These are phyloP conservation scores for Diophrys appendiculata DNA, from an alignment of 73 alveolate species.

Conservation along the genomic window DNA sequence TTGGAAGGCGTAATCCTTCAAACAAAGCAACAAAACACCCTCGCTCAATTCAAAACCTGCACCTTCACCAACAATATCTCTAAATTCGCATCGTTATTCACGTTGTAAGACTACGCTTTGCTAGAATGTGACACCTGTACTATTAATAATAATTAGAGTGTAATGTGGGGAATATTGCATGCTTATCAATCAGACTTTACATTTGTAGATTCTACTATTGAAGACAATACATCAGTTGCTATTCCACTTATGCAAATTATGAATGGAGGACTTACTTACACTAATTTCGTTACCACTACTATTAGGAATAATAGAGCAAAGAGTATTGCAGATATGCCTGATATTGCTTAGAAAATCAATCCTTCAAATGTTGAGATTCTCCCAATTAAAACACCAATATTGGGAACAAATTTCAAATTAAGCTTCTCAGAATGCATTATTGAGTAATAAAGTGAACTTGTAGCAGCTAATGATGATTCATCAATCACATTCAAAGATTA, in stretches of 20 bases:
- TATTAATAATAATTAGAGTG: background rate
- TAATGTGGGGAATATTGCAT: background rate
- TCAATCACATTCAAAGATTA: background rate
- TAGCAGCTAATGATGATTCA: slow-evolving; percentile 1
- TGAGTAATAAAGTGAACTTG: background rate
- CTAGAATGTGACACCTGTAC: background rate
- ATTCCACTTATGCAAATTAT: background rate
- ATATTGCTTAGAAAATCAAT: too few species aligned
- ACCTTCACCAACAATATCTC: background rate
- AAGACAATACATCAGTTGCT: background rate
- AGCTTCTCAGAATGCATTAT: background rate
- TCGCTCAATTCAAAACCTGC: background rate
- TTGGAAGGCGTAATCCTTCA: background rate
- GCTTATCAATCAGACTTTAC: background rate
- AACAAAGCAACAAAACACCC: background rate
- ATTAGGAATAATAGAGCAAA: background rate
- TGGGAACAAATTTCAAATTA: background rate
- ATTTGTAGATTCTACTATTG: background rate
- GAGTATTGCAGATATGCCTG: background rate
- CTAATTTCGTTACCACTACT: background rate
- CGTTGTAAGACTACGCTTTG: background rate
- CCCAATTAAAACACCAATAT: background rate
- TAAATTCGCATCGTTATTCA: background rate
- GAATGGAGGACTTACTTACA: background rate
- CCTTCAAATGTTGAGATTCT: background rate